Evolutionary conservation across 768 basidiomycete species (phyloP).

Genomic region (Tephrocybe rancida): DNA sequence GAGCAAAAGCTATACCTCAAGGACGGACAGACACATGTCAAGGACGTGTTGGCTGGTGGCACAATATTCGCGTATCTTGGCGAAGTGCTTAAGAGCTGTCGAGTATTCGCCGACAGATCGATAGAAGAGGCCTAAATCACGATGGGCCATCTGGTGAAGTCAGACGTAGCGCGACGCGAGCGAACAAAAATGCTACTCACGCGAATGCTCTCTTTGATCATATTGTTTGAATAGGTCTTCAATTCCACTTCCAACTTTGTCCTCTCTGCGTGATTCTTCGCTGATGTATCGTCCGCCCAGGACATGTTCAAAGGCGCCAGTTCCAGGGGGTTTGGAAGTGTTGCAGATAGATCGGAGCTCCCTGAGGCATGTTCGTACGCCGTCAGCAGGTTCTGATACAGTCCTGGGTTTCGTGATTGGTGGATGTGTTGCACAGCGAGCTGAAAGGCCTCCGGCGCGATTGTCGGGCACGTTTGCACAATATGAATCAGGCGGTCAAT

Average conservation of each 20-base stretch:
- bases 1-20: constrained; percentile 54
- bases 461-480: constrained; percentile 60
- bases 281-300: constrained; percentile 73
- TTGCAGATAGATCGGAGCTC: constrained; percentile 24
- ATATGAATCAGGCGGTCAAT: constrained; percentile 75
- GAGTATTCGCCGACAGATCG: constrained; percentile 72
- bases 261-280: constrained; percentile 71
- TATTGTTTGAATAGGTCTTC: constrained; percentile 92
- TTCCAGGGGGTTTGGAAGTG: constrained; percentile 48
- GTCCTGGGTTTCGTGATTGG: constrained; percentile 66
- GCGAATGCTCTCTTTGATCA: constrained; percentile 98
- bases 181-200: constrained; percentile 44
- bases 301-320: constrained; percentile 58
- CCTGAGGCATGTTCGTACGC: constrained; percentile 54
- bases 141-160: constrained; percentile 75
- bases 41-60: constrained; percentile 90
- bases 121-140: constrained; percentile 85
- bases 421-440: constrained; percentile 66
- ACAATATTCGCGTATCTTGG: constrained; percentile 93
- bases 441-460: constrained; percentile 74
- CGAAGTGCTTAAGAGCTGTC: constrained; percentile 76
- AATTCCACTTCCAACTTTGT: constrained; percentile 92
- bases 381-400: constrained; percentile 52
- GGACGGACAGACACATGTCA: constrained; percentile 85
- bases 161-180: neutral